Evolutionary conservation across 345 rosid genomes (phyloP), one percentile per base, ranked within the genome.

Genomic region (Ceriops zippeliana): DNA sequence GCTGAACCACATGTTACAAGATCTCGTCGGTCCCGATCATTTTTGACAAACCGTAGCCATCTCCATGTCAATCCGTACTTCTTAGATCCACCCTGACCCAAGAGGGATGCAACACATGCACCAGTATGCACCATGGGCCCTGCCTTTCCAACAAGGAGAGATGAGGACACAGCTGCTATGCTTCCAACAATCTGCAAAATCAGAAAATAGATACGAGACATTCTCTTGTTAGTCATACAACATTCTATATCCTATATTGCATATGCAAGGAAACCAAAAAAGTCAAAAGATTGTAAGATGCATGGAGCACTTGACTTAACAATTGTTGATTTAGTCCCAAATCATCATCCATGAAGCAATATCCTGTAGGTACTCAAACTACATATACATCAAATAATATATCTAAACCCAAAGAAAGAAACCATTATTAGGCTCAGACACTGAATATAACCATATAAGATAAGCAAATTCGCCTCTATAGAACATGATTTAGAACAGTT

Each of bases 111-210:
- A 67, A 93, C 80, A 73, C 99, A 93, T 58, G 99, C 95, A 61
- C 99, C 97, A 1, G 90, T 89, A 68, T 93, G 99, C 68, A 93
- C 93, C 95, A 91, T 84, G 19, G 99, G 97, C 61, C 98, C 97
- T 46, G 99, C 99, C 73, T 91, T 93, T 68, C 99, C 97, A 65
- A 93, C 80, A n/a, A 87, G 81, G 76, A 91, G 91, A 66, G 99
- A 93, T 20, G 84, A 83, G 19, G 99, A 88, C 24, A 91, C 99
- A 0, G 89, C 99, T 56, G 93, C 68, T 68, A 93, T 77, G 83
- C 92, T 89, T 75, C 99, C 99, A 52, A 91, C 19, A 63, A 91
- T 83, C 97, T 93, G 84, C 52, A 79, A 8, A 65, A 66, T 59
- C 51, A 70, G 37, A 52, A 69, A 68, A 78, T 22, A 32, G 15